A percentile compares a stretch with the other conserved stretches of the same genome.
These are phyloP conservation scores for Stentor coeruleus DNA, from an alignment of 73 alveolate genomes.

Conservation along the genomic window DNA sequence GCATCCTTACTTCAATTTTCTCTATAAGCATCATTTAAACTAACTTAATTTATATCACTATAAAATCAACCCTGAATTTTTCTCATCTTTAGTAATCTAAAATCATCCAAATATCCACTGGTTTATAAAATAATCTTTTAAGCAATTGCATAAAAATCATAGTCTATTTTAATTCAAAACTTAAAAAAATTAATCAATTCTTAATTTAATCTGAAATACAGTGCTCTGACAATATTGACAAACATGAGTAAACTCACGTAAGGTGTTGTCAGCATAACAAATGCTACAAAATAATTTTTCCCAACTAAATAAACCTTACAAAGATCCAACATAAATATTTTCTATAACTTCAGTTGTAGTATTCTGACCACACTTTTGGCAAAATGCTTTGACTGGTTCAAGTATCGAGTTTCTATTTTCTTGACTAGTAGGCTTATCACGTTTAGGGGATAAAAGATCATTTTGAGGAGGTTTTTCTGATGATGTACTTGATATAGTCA, in stretches of 20 bases:
- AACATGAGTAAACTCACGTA: not conserved
- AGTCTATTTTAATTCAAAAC: too few species aligned
- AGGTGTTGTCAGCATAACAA: not conserved
- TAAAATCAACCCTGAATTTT: too few species aligned
- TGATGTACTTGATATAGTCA: not conserved
- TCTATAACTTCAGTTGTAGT: not conserved
- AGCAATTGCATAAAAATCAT: too few species aligned
- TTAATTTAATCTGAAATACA: not conserved
- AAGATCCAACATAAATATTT: not conserved
- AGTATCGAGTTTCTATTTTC: not conserved
- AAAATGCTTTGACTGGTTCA: not conserved
- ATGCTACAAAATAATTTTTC: not conserved
- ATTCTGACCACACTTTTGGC: not conserved
- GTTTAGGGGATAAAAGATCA: too few species aligned
- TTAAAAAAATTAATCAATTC: not conserved
- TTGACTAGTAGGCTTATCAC: too few species aligned
- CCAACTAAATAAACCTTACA: conserved; percentile 2
- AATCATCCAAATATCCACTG: too few species aligned
- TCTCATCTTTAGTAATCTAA: too few species aligned
- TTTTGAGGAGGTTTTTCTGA: too few species aligned
- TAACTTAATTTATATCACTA: too few species aligned
- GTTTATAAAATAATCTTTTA: too few species aligned
- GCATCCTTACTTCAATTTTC: too few species aligned
- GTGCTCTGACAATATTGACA: not conserved
- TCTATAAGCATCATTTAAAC: too few species aligned